Conservation (phyloP, 139 green algal genomes). For the Eudorina sp. region DNA sequence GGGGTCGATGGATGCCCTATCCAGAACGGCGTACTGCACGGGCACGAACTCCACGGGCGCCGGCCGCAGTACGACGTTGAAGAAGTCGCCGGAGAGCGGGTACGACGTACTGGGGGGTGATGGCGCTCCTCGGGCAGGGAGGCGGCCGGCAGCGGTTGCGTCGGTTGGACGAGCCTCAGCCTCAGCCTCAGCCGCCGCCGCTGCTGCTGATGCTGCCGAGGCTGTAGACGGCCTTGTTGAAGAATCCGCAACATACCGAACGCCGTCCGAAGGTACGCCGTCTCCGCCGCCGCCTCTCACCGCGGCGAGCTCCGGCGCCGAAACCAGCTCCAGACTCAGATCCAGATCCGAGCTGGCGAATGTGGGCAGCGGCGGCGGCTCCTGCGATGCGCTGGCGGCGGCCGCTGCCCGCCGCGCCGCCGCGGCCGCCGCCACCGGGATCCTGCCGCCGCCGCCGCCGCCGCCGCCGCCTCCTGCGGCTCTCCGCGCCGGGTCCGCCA, state of each 20-base stretch:
- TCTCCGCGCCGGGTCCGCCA: neutral
- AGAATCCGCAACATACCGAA: too few relatives aligned
- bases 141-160: neutral
- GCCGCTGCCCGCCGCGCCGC: neutral
- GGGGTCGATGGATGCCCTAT: neutral
- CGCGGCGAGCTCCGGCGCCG: too few relatives aligned
- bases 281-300: too few relatives aligned
- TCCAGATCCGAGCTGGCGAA: neutral
- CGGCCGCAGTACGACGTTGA: conserved; percentile 41
- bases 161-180: neutral
- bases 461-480: neutral
- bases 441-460: neutral
- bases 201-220: neutral
- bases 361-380: neutral
- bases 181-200: neutral
- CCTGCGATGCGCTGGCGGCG: neutral
- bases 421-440: neutral
- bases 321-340: too few relatives aligned
- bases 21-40: conserved; percentile 49
- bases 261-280: too few relatives aligned
- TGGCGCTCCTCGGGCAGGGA: too few relatives aligned
- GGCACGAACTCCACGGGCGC: conserved; percentile 49
- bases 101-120: too few relatives aligned
- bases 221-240: neutral
- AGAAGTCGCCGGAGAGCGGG: neutral